These are phyloP conservation scores for Moesziomyces sp. DNA, from an alignment of 1,284 basidiomycete species.

Conservation along the genomic window DNA sequence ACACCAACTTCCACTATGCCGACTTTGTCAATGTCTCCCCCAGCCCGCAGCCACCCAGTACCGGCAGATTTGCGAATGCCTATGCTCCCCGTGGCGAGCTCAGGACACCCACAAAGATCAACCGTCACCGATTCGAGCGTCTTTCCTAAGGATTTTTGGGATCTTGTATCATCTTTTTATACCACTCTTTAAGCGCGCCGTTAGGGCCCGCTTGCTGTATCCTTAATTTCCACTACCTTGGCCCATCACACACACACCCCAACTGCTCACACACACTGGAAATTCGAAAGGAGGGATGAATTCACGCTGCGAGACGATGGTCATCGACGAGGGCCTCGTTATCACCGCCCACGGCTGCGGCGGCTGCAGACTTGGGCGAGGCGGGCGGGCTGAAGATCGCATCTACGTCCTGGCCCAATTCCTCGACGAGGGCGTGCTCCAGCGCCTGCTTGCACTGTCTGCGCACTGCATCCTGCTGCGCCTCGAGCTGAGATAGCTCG, in stretches of 20 bases:
- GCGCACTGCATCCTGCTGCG: slow-evolving; percentile 20
- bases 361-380: slow-evolving; percentile 20
- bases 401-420: slow-evolving; percentile 51
- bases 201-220: no score
- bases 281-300: no score
- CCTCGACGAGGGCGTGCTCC: slow-evolving; percentile 44
- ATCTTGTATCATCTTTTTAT: no score
- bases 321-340: slow-evolving; percentile 2
- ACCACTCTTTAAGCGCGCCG: no score
- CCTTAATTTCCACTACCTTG: no score
- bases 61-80: slow-evolving; percentile 8
- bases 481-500: slow-evolving; percentile 15
- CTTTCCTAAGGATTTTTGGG: neutral
- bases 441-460: slow-evolving; percentile 35
- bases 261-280: no score
- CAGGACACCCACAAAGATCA: slow-evolving; percentile 27
- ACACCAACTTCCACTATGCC: slow-evolving; percentile 51
- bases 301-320: neutral
- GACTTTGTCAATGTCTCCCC: slow-evolving; percentile 56
- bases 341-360: neutral
- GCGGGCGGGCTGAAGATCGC: slow-evolving; percentile 56
- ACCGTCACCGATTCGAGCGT: slow-evolving; percentile 23
- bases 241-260: no score
- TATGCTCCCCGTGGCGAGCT: slow-evolving; percentile 1
- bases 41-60: slow-evolving; percentile 39